Base-by-base conservation (phyloP, 2,329 filamentous ascomycete species). In the Cladosporium sphaerospermum region DNA sequence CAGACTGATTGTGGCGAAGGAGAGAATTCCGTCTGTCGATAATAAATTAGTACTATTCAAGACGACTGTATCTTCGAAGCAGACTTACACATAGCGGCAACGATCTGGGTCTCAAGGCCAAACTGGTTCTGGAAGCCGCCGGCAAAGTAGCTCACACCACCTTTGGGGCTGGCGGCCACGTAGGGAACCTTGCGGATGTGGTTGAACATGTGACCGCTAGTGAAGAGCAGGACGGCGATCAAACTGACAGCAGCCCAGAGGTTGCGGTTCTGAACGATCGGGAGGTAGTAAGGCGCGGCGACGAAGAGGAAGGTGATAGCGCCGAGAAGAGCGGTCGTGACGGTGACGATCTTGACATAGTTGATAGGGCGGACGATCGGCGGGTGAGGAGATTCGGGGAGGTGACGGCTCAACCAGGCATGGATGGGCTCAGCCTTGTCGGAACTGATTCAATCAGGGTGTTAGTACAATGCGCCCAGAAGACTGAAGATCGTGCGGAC, bases 201-300 rank as follows among this genome's bases (percentile, higher is more conserved):
- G 72, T 97, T 99, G 80, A 95, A 99, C 95, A 99, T 99, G 73
- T 97, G 91, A 37, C 93, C 95, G 63, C 88, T 93, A 44, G 87
- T 96, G 74, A 97, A 99, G 54, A 96, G 78, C 40, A 99, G 80
- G 58, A 99, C 91, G 11, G 84, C 78, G 64, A 97, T 90, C 61
- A 99, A 76, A 71, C 88, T 95, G 64, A 95, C 72, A 18, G 88
- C 89, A 19, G 92, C 91, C 93, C 93, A 99, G 14, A 97, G 74
- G 65, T 95, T 97, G 62, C 92, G 86, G 76, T 86, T 96, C 70
- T 90, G 88, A 34, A 96, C 70, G 55, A 96, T 65, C 3, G 92
- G 92, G 9, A 92, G 67, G 10, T 96, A 65, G 64, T 91, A 95
- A 5, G 89, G 88, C 62, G 83, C 87, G 10, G 85, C 80, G 45